A percentile compares a stretch with the other conserved stretches of the same genome.
Evolutionary conservation across 768 basidiomycete genomes (phyloP).

Genomic region (Auricularia auricula-judae): DNA sequence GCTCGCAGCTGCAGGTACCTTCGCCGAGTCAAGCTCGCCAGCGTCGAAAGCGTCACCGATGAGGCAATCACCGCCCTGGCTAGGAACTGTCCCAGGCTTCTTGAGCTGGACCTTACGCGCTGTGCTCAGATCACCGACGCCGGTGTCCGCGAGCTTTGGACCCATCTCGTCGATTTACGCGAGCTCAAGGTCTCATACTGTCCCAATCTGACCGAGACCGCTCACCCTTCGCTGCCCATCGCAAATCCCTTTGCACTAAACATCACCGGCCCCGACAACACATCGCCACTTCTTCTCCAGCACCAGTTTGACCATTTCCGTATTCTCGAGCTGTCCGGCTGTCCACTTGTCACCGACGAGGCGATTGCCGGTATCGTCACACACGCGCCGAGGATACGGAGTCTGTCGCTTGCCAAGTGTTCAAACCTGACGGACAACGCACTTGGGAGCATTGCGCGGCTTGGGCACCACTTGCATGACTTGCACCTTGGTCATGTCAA

Average conservation of each 20-base stretch:
- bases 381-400: constrained; percentile 75
- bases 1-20: constrained; percentile 66
- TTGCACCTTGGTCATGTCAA: constrained; percentile 86
- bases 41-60: constrained; percentile 67
- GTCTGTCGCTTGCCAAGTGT: constrained; percentile 82
- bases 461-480: constrained; percentile 91
- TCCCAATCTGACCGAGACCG: constrained; percentile 64
- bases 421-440: constrained; percentile 64
- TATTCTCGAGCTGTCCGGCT: constrained; percentile 87
- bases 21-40: constrained; percentile 82
- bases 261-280: constrained; percentile 36
- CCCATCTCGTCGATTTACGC: constrained; percentile 68
- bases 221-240: constrained; percentile 63
- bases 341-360: constrained; percentile 65
- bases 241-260: constrained; percentile 25
- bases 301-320: constrained; percentile 74
- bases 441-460: constrained; percentile 70
- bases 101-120: constrained; percentile 89
- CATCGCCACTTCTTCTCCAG: constrained; percentile 48
- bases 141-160: constrained; percentile 77
- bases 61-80: constrained; percentile 64
- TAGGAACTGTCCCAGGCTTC: constrained; percentile 67
- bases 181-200: constrained; percentile 85
- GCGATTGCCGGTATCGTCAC: constrained; percentile 75
- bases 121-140: constrained; percentile 70